Evolutionary conservation across 257 asterid species (phyloP).

Genomic region (Avicennia marina): DNA sequence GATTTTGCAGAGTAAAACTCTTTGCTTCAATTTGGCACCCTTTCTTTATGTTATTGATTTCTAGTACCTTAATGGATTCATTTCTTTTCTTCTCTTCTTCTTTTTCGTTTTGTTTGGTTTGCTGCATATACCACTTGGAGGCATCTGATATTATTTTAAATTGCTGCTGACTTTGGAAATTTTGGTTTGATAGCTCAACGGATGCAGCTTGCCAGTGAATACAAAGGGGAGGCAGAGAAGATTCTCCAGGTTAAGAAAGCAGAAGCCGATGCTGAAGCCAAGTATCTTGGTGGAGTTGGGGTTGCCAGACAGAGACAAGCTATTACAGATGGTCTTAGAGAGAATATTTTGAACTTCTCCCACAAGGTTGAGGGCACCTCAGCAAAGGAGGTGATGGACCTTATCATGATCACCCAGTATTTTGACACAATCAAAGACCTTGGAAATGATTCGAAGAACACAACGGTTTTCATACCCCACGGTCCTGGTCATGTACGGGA

Average conservation of each 20-base stretch:
- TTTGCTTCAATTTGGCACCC: background rate
- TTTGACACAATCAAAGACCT: conserved; percentile 96
- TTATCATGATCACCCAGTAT: conserved; percentile 91
- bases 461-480: conserved; percentile 88
- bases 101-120: background rate
- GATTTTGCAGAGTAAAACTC: no score
- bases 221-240: conserved; percentile 97
- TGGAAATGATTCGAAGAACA: conserved; percentile 80
- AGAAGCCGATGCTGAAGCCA: conserved; percentile 95
- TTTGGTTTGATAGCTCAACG: conserved; percentile 98
- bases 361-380: conserved; percentile 82
- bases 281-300: conserved; percentile 97
- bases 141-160: no score
- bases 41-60: no score
- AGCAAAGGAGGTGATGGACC: conserved; percentile 96
- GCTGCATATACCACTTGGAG: background rate
- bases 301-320: conserved; percentile 99
- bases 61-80: no score
- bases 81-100: background rate
- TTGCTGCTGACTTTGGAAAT: background rate
- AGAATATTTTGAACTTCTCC: conserved; percentile 88
- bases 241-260: conserved; percentile 84
- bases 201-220: conserved; percentile 94
- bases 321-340: conserved; percentile 91
- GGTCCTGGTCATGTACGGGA: conserved; percentile 98